Base-by-base conservation (phyloP, 805 yeast species). In the Jamesozyma lodderae region DNA sequence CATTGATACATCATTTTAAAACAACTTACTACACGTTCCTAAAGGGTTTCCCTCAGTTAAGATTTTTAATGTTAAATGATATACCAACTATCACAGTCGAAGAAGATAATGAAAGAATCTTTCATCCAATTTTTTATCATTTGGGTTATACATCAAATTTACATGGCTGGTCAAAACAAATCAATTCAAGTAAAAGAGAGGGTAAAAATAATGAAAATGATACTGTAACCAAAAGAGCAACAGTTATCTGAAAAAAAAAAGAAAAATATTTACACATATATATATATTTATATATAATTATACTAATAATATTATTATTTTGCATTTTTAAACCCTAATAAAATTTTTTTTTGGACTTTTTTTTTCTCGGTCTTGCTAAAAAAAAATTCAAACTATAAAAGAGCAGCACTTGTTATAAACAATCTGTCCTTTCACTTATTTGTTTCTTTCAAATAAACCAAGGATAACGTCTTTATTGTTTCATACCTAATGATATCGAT, bases 1-100 rank as follows among this genome's bases (percentile, higher is more conserved):
- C 65, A 13, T 41, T 62, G n/a, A 53, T 65, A 7, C 70, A 66
- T 44, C 64, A 60, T 37, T 51, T 62, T 40, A 59, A 50, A 27
- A 38, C 53, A 4, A 65, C 67, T 4, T 51, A 65, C 30, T 50
- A 55, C 26, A 49, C 68, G 5, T 59, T 66, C 38, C 44, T 64
- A 15, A 45, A 46, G 5, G 52, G 58, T 2, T 62, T 64, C 38
- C 57, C 62, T 13, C 42, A 53, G 6, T 40, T 67, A 34, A 52
- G 63, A 36, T 66, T 63, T 37, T 41, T 67, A 40, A 66, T 65
- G 41, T 40, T 66, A 32, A 66, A 65, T 40, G 69, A 65, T 38
- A 56, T 64, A 11, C 60, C 69, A 14, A 52, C 63, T 3, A 45
- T 59, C n/a, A 50, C 62, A 3, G 39, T 55, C 6, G 53, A 54